A percentile compares a stretch with the other conserved stretches of the same genome.
Evolutionary conservation across 208 protist genomes (phyloP).

Genomic region (Leptomonas pyrrhocoris): DNA sequence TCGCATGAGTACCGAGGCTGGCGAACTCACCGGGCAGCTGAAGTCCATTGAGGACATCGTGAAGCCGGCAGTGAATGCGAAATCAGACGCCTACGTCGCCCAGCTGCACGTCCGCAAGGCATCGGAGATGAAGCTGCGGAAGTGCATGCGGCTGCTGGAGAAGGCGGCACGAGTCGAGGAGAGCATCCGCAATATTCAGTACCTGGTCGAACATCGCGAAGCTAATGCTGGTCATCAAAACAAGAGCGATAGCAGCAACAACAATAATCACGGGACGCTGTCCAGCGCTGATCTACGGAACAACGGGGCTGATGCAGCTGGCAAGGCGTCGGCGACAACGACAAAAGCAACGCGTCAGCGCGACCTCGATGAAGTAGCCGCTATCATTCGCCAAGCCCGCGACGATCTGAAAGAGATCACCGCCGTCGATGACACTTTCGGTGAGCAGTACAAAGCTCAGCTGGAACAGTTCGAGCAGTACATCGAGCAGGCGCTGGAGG

Average conservation of each 20-base stretch:
- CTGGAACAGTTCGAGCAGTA: slow-evolving; percentile 63
- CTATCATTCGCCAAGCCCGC: slow-evolving; percentile 38
- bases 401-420: slow-evolving; percentile 54
- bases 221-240: neutral
- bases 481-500: slow-evolving; percentile 62
- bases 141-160: slow-evolving; percentile 51
- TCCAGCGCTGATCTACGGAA: too few species aligned
- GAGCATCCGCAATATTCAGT: slow-evolving; percentile 52
- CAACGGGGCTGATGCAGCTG: too few species aligned
- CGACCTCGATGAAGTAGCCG: slow-evolving; percentile 28
- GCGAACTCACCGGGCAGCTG: slow-evolving; percentile 54
- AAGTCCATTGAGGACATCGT: slow-evolving; percentile 45
- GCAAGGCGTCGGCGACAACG: neutral
- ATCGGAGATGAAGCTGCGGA: slow-evolving; percentile 53
- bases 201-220: slow-evolving; percentile 44
- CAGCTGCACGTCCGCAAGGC: slow-evolving; percentile 44
- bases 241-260: neutral
- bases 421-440: slow-evolving; percentile 59
- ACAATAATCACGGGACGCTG: too few species aligned
- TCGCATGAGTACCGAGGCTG: slow-evolving; percentile 64
- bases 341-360: slow-evolving; percentile 13
- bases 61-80: slow-evolving; percentile 28
- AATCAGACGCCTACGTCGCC: slow-evolving; percentile 14
- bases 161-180: slow-evolving; percentile 52
- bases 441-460: slow-evolving; percentile 52